Conservation (phyloP, 148 eudicot species). For the Simmondsia chinensis region DNA sequence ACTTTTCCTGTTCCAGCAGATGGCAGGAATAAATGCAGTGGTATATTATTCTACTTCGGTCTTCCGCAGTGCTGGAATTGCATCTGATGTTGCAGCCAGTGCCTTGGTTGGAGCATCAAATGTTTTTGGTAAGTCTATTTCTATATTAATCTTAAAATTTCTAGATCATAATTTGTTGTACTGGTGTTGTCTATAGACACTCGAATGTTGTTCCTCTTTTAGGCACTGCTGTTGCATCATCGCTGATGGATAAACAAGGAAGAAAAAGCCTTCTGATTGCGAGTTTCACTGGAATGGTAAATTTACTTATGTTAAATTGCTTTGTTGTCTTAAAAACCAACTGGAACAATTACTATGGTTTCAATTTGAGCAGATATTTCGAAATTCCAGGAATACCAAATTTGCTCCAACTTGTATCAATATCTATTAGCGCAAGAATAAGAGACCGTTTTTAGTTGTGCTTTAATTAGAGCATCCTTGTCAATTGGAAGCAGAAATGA, state of each 20-base stretch:
- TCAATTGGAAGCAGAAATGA: too few relatives aligned
- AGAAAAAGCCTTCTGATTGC: conserved; percentile 83
- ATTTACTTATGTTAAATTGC: not conserved
- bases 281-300: conserved; percentile 95
- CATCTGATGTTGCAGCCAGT: conserved; percentile 99
- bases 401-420: too few relatives aligned
- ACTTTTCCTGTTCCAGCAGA: conserved; percentile 93
- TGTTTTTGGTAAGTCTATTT: conserved; percentile 57
- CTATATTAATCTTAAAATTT: too few relatives aligned
- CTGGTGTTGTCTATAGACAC: too few relatives aligned
- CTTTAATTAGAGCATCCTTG: not conserved
- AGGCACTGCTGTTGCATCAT: conserved; percentile 90
- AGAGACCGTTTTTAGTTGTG: not conserved
- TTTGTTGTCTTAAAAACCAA: too few relatives aligned
- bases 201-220: conserved; percentile 14
- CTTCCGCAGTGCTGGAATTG: conserved; percentile 89
- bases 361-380: too few relatives aligned
- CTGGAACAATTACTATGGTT: too few relatives aligned
- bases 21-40: conserved; percentile 97
- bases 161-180: too few relatives aligned
- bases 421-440: too few relatives aligned
- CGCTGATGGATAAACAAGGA: conserved; percentile 92
- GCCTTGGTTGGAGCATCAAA: conserved; percentile 94
- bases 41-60: conserved; percentile 94
- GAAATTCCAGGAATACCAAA: too few relatives aligned